Conservation (phyloP, 495 filamentous ascomycete genomes). For the Staphylotrichum tortipilum region DNA sequence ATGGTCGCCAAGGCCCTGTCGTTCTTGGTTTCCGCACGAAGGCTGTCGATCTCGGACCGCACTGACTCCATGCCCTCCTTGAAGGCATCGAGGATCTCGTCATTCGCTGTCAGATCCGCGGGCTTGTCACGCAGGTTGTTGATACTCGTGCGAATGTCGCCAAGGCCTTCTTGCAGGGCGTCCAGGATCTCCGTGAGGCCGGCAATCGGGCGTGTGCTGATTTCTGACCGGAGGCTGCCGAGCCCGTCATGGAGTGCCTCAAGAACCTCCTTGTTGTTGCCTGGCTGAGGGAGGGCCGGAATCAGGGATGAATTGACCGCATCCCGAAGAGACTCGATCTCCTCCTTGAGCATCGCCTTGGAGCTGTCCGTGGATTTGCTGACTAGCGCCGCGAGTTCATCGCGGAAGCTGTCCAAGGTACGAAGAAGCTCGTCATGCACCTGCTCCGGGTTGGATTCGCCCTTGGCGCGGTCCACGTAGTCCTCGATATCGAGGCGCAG, state of each 20-base stretch:
- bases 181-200: slow-evolving; percentile 70
- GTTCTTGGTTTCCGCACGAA: slow-evolving; percentile 47
- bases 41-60: slow-evolving; percentile 65
- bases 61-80: slow-evolving; percentile 67
- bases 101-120: slow-evolving; percentile 65
- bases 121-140: slow-evolving; percentile 71
- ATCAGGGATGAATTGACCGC: slow-evolving; percentile 62
- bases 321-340: slow-evolving; percentile 70
- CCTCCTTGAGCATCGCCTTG: slow-evolving; percentile 62
- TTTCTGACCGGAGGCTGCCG: slow-evolving; percentile 58
- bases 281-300: slow-evolving; percentile 40
- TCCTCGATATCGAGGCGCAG: slow-evolving; percentile 71
- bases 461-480: slow-evolving; percentile 63
- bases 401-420: slow-evolving; percentile 63
- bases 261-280: slow-evolving; percentile 50
- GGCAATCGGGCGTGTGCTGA: slow-evolving; percentile 43
- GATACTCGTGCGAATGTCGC: slow-evolving; percentile 62
- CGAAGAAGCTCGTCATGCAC: slow-evolving; percentile 65
- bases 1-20: slow-evolving; percentile 44
- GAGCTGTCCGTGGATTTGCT: slow-evolving; percentile 35
- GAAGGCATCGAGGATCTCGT: slow-evolving; percentile 79
- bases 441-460: slow-evolving; percentile 63
- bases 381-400: slow-evolving; percentile 54
- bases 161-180: slow-evolving; percentile 73
- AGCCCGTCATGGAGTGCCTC: slow-evolving; percentile 63